These are phyloP conservation scores for Madurella fahalii DNA, from an alignment of 2,329 filamentous ascomycete species.

Conservation along the genomic window DNA sequence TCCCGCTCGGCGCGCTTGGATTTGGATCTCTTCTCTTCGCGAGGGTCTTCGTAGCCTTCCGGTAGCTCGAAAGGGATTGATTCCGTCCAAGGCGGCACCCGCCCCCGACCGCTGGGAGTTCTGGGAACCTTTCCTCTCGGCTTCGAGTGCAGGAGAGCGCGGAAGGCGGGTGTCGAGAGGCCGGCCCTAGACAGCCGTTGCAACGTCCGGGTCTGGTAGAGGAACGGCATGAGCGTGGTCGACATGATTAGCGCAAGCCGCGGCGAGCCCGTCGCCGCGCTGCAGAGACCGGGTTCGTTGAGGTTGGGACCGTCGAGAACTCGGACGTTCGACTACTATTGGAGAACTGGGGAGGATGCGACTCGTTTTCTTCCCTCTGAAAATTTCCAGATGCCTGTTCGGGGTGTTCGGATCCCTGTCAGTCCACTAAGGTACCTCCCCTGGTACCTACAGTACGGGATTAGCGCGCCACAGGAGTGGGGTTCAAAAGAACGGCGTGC, in stretches of 20 bases:
- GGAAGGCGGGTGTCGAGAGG: slow-evolving; percentile 27
- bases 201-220: slow-evolving; percentile 69
- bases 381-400: slow-evolving; percentile 10
- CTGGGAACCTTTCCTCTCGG: slow-evolving; percentile 9
- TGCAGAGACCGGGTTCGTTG: background rate
- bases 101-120: slow-evolving; percentile 7
- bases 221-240: slow-evolving; percentile 57
- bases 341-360: too few species aligned
- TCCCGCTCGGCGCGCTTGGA: slow-evolving; percentile 19
- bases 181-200: slow-evolving; percentile 33
- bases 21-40: slow-evolving; percentile 22
- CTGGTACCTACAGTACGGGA: too few species aligned
- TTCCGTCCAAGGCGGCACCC: slow-evolving; percentile 22
- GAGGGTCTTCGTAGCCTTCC: slow-evolving; percentile 31
- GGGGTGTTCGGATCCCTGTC: background rate
- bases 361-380: background rate
- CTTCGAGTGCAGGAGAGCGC: slow-evolving; percentile 26
- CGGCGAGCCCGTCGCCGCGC: background rate
- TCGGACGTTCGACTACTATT: too few species aligned
- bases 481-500: background rate
- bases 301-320: background rate
- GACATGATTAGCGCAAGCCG: slow-evolving; percentile 35
- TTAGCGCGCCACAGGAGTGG: background rate
- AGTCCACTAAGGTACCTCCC: too few species aligned
- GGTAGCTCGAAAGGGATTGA: slow-evolving; percentile 51